Base-by-base conservation (phyloP, 2,329 filamentous ascomycete species). In the Penicillium sp. region DNA sequence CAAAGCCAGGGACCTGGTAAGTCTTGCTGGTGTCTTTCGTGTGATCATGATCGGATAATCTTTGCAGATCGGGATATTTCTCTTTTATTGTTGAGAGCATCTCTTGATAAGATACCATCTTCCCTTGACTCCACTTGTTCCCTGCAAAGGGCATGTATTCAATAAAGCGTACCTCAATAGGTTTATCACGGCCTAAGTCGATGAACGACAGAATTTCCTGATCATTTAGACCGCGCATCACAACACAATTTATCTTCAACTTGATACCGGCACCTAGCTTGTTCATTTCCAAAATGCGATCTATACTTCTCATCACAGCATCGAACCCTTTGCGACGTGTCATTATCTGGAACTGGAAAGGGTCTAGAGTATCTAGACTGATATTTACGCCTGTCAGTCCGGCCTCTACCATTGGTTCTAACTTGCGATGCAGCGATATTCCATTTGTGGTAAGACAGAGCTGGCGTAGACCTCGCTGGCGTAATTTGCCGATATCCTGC, bases 61-160 rank as follows among this genome's bases (percentile, higher is more conserved):
- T 51, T 78, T 78, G n/a, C n/a, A n/a, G n/a, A n/a, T n/a, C n/a
- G n/a, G n/a, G n/a, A n/a, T n/a, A n/a, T n/a, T n/a, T n/a, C n/a
- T n/a, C n/a, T n/a, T n/a, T n/a, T n/a, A n/a, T n/a, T n/a, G n/a
- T 36, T 85, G 84, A 60, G 99, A 97, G 78, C 93, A 97, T 97
- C 71, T 97, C 92, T 49, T 84, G 77, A 67, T 94, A 99, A 51
- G 87, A 82, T 52, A 97, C 80, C 93, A 99, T 97, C 75, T 97
- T 97, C 49, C 84, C 84, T 68, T 92, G 76, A 62, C 84, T 93
- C 94, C 94, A 99, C 70, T 92, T 95, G 75, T 99, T 99, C 49
- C 94, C 94, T 63, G 93, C 93, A 68, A 99, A 99, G 0, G 94
- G 94, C 94, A 99, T 99, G 73, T 99, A 99, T 75, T 99, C 94